phyloP scores from a whole-genome alignment of 306 rosid species.

The Dryas drummondii region DNA sequence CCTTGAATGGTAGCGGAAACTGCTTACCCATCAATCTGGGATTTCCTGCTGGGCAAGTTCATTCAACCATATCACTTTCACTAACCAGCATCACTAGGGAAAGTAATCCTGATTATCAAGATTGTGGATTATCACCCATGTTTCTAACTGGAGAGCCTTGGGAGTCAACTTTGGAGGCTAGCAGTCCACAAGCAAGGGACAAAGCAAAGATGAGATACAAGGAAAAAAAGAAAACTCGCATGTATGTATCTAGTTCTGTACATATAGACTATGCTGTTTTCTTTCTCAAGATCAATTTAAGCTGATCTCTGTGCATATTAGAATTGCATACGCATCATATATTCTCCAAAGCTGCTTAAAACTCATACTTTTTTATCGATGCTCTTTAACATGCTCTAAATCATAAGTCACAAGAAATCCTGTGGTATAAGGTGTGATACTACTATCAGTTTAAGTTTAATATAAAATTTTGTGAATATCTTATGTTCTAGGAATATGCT shows the following conservation, averaged over 20 bases:
- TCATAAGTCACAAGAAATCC: no score
- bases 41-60: constrained; percentile 62
- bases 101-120: constrained; percentile 61
- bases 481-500: no score
- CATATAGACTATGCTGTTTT: not conserved
- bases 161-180: constrained; percentile 63
- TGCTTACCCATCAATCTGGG: constrained; percentile 56
- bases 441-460: no score
- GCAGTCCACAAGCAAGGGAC: constrained; percentile 66
- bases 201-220: constrained; percentile 82
- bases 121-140: constrained; percentile 56
- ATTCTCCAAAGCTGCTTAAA: no score
- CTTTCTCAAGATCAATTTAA: not conserved
- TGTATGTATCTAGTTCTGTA: constrained; percentile 42
- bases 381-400: no score
- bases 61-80: constrained; percentile 51
- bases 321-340: not conserved
- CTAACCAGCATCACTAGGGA: constrained; percentile 63
- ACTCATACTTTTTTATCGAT: no score
- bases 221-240: constrained; percentile 83
- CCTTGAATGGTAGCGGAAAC: constrained; percentile 40
- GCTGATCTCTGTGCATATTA: not conserved
- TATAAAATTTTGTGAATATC: no score
- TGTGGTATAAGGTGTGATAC: no score
- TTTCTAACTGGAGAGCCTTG: constrained; percentile 61